Base-by-base conservation (phyloP, 192 early-diverging fungal genomes). In the Gaertneriomyces semiglobifer region DNA sequence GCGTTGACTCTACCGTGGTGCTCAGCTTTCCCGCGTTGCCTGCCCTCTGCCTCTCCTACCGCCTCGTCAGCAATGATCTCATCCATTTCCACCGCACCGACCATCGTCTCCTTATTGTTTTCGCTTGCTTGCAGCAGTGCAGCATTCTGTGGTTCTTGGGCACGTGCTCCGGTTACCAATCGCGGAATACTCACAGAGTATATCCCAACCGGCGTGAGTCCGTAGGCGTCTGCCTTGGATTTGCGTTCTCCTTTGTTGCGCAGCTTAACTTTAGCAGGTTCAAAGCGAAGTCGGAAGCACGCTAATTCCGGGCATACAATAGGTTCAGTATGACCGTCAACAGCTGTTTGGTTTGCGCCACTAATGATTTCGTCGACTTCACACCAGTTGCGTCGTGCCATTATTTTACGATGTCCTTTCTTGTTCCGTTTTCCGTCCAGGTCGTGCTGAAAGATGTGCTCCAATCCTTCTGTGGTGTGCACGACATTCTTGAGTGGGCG, bases 361-460 rank as follows among this genome's bases (percentile, higher is more conserved):
- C 20, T 16, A n/a, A 63, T 50, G 8, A 63, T 43, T 47, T 68
- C 66, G 16, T 60, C 58, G 16, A 68, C 39, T 58, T 62, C 58
- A 39, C 66, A 68, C 56, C 56, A 68, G 45, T 68, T 68, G 11
- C 66, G 57, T 16, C 66, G 16, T 9, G 58, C 56, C 58, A 68
- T 60, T 7, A 68, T 61, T 25, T 61, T 58, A 4, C 66, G 57
- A 16, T 61, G 56, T 12, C 66, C 58, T 58, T 61, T 61, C 53
- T 48, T 50, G 40, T 51, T 48, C 9, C 57, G 57, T 14, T 20
- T 43, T 10, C 66, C 66, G 52, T 62, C 44, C 39, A 68, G 44
- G 48, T 68, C 66, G 57, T 61, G 66, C 48, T 61, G 45, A 45
- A 68, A 68, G 20, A 68, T 19, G 39, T 62, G 57, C 4, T 62